Evolutionary conservation across 768 basidiomycete genomes (phyloP).

Genomic region (Collybiopsis luxurians): DNA sequence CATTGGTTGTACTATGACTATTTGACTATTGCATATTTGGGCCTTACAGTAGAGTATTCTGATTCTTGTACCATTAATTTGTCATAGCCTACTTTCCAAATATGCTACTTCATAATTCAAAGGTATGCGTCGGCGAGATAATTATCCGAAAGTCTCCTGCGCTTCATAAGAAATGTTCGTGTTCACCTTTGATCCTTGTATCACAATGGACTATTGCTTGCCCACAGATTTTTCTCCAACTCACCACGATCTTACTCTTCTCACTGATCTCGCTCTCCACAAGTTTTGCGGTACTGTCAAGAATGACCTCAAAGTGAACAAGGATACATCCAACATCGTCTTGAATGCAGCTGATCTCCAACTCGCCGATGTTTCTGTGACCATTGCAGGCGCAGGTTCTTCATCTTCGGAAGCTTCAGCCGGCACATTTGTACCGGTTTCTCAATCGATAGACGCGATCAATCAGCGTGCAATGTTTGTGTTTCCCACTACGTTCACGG

Average conservation of each 20-base stretch:
- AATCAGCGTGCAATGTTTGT: constrained; percentile 1
- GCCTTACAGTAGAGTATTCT: too few relatives aligned
- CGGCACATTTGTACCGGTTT: neutral
- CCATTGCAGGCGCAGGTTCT: neutral
- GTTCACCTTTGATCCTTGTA: too few relatives aligned
- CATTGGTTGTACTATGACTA: too few relatives aligned
- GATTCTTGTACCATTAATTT: too few relatives aligned
- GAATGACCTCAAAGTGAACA: constrained; percentile 66
- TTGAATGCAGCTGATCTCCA: constrained; percentile 65
- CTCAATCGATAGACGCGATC: neutral
- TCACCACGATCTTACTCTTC: constrained; percentile 78
- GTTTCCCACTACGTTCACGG: constrained; percentile 54
- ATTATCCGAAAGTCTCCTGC: too few relatives aligned
- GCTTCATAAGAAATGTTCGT: too few relatives aligned
- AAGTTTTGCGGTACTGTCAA: constrained; percentile 77
- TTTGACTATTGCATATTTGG: too few relatives aligned
- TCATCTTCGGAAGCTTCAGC: neutral
- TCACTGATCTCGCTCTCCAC: constrained; percentile 77
- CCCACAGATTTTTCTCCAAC: constrained; percentile 64
- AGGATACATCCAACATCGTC: constrained; percentile 57
- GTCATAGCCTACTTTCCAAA: too few relatives aligned
- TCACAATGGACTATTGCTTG: constrained; percentile 50
- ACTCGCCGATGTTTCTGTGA: constrained; percentile 49
- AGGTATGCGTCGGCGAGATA: too few relatives aligned
- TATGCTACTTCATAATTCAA: too few relatives aligned